Percentiles rank a stretch among this genome's conserved stretches.
phyloP scores from a whole-genome alignment of 2,329 filamentous ascomycete genomes.

The Stachybotrys echinatus region DNA sequence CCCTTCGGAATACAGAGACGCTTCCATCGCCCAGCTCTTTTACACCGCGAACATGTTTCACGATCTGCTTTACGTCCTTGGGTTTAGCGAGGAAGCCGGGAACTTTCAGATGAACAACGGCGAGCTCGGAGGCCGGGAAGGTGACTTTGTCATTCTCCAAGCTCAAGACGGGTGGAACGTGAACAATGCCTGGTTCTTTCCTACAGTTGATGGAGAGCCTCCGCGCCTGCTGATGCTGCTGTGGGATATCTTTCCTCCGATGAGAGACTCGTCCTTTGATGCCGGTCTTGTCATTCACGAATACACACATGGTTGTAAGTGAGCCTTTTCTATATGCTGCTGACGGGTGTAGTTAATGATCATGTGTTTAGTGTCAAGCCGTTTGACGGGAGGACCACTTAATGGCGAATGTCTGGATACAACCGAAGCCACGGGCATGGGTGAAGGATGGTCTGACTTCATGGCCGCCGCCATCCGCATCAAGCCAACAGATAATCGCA shows the following conservation, averaged over 20 bases:
- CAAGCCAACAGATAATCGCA: conserved; percentile 38
- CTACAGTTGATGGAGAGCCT: conserved; percentile 43
- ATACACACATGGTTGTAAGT: conserved; percentile 45
- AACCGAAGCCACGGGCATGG: conserved; percentile 49
- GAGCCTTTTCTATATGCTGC: background rate
- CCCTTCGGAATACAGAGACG: conserved; percentile 41
- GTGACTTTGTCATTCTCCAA: conserved; percentile 50
- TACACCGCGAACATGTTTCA: conserved; percentile 57
- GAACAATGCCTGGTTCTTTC: conserved; percentile 55
- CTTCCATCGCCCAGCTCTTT: conserved; percentile 54
- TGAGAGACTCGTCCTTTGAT: conserved; percentile 52
- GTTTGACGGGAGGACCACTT: conserved; percentile 52
- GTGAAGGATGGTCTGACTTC: conserved; percentile 54
- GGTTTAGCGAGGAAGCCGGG: conserved; percentile 52
- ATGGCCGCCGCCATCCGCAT: conserved; percentile 45
- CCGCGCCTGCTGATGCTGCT: conserved; percentile 56
- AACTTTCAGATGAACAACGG: conserved; percentile 57
- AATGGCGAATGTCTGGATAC: conserved; percentile 43
- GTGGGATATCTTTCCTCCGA: conserved; percentile 42
- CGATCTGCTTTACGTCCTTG: conserved; percentile 51
- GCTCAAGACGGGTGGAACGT: conserved; percentile 48
- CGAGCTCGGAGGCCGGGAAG: conserved; percentile 42
- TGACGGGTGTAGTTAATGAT: background rate
- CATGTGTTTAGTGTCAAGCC: conserved; percentile 14
- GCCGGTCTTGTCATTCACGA: conserved; percentile 57